phyloP scores from a whole-genome alignment of 257 asterid genomes.

The Cruciata laevipes region DNA sequence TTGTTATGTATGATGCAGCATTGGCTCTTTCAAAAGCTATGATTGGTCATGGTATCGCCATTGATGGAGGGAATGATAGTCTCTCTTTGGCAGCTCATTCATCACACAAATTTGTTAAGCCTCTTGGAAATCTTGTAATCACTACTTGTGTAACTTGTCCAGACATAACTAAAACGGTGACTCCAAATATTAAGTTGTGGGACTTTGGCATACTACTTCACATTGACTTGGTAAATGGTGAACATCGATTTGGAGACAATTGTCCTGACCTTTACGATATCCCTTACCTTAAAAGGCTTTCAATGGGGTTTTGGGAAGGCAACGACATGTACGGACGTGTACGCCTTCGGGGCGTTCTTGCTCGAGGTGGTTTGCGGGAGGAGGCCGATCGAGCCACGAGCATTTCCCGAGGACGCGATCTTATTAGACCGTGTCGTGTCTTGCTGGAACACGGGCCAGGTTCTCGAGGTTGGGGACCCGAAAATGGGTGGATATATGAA shows the following conservation, averaged over 20 bases:
- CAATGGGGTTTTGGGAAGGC: conserved; percentile 36
- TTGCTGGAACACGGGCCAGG: not conserved
- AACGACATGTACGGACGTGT: not conserved
- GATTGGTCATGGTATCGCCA: conserved; percentile 90
- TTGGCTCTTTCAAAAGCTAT: conserved; percentile 84
- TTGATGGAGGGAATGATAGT: conserved; percentile 95
- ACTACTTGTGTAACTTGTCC: conserved; percentile 90
- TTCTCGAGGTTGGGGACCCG: not conserved
- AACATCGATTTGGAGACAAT: conserved; percentile 64
- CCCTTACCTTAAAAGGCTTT: conserved; percentile 61
- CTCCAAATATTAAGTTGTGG: conserved; percentile 80
- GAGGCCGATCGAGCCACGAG: not conserved
- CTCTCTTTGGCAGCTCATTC: conserved; percentile 93
- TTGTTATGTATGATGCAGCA: conserved; percentile 92
- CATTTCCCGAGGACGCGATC: not conserved
- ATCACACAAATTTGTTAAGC: conserved; percentile 81
- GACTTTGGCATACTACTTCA: conserved; percentile 77
- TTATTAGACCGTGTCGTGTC: not conserved
- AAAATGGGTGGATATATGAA: not conserved
- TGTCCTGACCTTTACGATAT: conserved; percentile 93
- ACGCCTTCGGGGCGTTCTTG: not conserved
- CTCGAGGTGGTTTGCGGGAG: not conserved
- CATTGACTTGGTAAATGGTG: conserved; percentile 81
- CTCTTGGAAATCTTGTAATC: conserved; percentile 90
- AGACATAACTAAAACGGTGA: conserved; percentile 83